Conservation (phyloP, 2,329 filamentous ascomycete species). For the Aphanoascus verrucosus region DNA sequence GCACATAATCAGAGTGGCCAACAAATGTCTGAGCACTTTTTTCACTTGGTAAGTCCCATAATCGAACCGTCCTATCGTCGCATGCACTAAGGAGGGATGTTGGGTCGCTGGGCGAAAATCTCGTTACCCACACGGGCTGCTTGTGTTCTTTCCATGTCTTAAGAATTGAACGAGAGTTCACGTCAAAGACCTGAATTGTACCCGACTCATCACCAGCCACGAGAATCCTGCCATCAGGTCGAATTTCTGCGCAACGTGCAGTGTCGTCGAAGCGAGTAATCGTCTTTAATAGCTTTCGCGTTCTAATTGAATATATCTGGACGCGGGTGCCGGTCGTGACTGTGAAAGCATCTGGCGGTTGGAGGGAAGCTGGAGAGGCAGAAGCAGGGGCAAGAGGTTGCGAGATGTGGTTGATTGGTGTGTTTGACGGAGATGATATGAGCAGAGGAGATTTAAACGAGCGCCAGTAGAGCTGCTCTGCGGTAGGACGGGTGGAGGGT, state of each 20-base stretch:
- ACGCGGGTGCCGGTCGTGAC: constrained; percentile 90
- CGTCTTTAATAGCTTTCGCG: constrained; percentile 82
- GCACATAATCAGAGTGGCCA: constrained; percentile 87
- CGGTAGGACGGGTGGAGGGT: constrained; percentile 63
- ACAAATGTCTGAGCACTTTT: constrained; percentile 65
- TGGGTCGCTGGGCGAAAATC: constrained; percentile 80
- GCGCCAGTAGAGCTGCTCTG: constrained; percentile 94
- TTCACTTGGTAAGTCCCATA: constrained; percentile 86
- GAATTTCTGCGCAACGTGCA: constrained; percentile 78
- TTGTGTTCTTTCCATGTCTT: constrained; percentile 93
- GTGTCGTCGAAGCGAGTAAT: constrained; percentile 89
- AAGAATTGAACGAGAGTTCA: constrained; percentile 77
- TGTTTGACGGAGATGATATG: constrained; percentile 80
- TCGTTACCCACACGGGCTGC: constrained; percentile 84
- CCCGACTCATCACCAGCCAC: constrained; percentile 87
- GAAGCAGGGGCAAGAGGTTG: constrained; percentile 46
- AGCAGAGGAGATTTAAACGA: constrained; percentile 86
- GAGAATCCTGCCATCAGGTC: constrained; percentile 77
- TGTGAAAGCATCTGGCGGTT: constrained; percentile 57
- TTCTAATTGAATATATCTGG: constrained; percentile 86
- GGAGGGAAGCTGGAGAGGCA: constrained; percentile 35
- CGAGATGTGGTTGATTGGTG: constrained; percentile 82
- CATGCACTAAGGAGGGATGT: constrained; percentile 80
- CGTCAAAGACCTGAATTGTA: constrained; percentile 89
- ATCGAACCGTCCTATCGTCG: constrained; percentile 81